Conservation (phyloP, 2,329 filamentous ascomycete species). For the Talaromyces piceae region DNA sequence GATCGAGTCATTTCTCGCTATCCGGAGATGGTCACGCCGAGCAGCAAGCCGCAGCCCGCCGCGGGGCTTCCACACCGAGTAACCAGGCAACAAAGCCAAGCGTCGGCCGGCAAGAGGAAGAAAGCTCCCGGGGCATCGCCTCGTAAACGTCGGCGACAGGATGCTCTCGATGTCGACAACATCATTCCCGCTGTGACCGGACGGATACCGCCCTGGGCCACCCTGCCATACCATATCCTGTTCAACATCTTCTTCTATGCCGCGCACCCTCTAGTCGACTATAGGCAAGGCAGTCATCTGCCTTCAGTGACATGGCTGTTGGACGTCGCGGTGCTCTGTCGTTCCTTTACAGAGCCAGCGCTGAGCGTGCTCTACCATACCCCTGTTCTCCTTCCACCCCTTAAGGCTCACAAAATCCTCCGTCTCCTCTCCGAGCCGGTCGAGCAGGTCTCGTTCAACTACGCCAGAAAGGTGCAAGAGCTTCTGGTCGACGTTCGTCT, state of each 20-base stretch:
- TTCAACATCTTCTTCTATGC: constrained; percentile 63
- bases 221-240: constrained; percentile 62
- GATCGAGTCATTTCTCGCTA: constrained; percentile 10
- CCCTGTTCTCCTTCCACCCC: constrained; percentile 54
- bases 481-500: constrained; percentile 61
- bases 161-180: constrained; percentile 11
- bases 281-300: constrained; percentile 17
- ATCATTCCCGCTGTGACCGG: constrained; percentile 15
- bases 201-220: constrained; percentile 50
- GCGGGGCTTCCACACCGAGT: constrained; percentile 2
- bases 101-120: constrained; percentile 14
- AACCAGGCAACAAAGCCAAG: constrained; percentile 4
- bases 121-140: constrained; percentile 12
- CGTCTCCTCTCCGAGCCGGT: constrained; percentile 50
- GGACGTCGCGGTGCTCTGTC: constrained; percentile 55
- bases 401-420: constrained; percentile 43
- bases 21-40: constrained; percentile 10
- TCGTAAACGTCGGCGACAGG: constrained; percentile 10
- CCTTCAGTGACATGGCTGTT: constrained; percentile 52
- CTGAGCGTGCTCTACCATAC: constrained; percentile 63
- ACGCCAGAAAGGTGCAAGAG: constrained; percentile 62
- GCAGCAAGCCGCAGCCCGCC: constrained; percentile 2
- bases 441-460: constrained; percentile 50
- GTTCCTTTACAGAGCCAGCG: constrained; percentile 62
- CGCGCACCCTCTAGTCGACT: constrained; percentile 48